phyloP scores from a whole-genome alignment of 2,329 filamentous ascomycete genomes.

The Hypoxylon sp. region DNA sequence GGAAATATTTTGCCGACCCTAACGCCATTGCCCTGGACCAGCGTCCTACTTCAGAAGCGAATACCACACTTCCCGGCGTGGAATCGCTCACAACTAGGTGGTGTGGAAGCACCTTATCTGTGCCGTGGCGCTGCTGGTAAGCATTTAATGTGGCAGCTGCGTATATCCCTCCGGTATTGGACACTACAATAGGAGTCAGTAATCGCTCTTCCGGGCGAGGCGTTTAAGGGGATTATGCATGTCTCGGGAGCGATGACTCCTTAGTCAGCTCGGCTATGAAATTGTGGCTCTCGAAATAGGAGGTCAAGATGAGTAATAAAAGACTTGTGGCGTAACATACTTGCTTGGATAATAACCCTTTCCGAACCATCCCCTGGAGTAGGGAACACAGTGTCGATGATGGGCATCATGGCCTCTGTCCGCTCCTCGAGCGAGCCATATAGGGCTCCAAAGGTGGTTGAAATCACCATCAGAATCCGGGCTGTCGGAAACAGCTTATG shows the following conservation, averaged over 20 bases:
- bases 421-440: slow-evolving; percentile 62
- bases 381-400: slow-evolving; percentile 60
- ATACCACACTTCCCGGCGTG: slow-evolving; percentile 64
- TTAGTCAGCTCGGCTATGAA: not conserved
- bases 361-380: slow-evolving; percentile 43
- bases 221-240: not conserved
- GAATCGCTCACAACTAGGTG: slow-evolving; percentile 67
- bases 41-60: slow-evolving; percentile 61
- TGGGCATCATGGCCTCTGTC: slow-evolving; percentile 61
- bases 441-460: slow-evolving; percentile 64
- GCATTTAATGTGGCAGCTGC: slow-evolving; percentile 65
- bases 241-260: not conserved
- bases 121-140: slow-evolving; percentile 58
- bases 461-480: slow-evolving; percentile 66
- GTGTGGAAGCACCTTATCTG: slow-evolving; percentile 60
- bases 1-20: slow-evolving; percentile 63
- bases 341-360: slow-evolving; percentile 63
- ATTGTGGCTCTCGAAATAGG: not conserved
- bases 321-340: not conserved
- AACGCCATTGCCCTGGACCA: slow-evolving; percentile 70
- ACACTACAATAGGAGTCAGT: slow-evolving; percentile 59
- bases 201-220: not conserved
- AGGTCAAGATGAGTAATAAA: not conserved
- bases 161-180: slow-evolving; percentile 71
- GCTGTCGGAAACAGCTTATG: slow-evolving; percentile 65